Percentiles rank a stretch among this genome's conserved stretches.
phyloP scores from a whole-genome alignment of 2,329 filamentous ascomycete species.

The Saccharata proteae region DNA sequence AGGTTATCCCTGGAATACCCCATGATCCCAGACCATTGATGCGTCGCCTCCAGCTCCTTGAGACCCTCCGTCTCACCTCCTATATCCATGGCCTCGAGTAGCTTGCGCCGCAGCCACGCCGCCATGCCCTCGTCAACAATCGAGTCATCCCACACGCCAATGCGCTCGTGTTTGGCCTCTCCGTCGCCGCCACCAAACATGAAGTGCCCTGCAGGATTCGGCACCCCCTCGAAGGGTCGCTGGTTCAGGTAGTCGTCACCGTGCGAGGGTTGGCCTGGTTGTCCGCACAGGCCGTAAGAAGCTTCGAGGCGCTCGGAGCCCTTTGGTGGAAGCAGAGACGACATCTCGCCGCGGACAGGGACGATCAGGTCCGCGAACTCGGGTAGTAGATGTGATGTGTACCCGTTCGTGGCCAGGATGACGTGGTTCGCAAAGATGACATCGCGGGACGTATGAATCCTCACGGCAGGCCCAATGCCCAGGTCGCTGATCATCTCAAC shows the following conservation, averaged over 20 bases:
- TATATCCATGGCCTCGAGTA: conserved; percentile 24
- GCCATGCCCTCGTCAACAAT: conserved; percentile 45
- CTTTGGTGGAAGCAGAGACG: conserved; percentile 48
- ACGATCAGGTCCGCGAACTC: conserved; percentile 59
- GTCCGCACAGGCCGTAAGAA: conserved; percentile 54
- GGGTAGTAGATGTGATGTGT: conserved; percentile 66
- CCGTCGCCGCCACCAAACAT: conserved; percentile 63
- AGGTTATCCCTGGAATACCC: conserved; percentile 55
- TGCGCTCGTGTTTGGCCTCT: conserved; percentile 29
- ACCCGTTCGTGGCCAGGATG: conserved; percentile 72
- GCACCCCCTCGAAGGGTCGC: conserved; percentile 38
- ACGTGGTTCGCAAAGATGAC: conserved; percentile 49
- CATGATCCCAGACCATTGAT: conserved; percentile 69
- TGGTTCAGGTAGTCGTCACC: conserved; percentile 65
- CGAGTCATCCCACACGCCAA: conserved; percentile 50
- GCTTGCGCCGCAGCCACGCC: conserved; percentile 39
- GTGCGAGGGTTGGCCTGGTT: conserved; percentile 30
- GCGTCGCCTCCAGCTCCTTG: conserved; percentile 33
- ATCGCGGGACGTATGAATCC: conserved; percentile 58
- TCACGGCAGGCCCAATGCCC: conserved; percentile 14
- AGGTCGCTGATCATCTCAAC: conserved; percentile 30
- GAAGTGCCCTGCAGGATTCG: conserved; percentile 35
- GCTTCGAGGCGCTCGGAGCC: conserved; percentile 35
- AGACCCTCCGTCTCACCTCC: conserved; percentile 24
- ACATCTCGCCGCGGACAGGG: conserved; percentile 64